phyloP scores from a whole-genome alignment of 2,329 filamentous ascomycete species.

The Aspergillus glaucus region DNA sequence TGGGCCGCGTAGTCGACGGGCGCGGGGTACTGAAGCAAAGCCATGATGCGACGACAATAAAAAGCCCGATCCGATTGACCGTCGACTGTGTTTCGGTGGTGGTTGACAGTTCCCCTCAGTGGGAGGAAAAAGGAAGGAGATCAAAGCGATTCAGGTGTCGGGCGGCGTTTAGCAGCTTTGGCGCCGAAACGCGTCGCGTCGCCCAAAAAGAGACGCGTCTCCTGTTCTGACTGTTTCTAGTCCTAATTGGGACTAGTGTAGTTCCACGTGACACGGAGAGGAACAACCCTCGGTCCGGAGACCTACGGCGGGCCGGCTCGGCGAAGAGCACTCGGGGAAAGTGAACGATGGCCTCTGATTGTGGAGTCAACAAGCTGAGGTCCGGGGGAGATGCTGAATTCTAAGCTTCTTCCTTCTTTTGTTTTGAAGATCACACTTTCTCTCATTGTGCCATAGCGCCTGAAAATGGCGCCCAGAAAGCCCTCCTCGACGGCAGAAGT shows the following conservation, averaged over 20 bases:
- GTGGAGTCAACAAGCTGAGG: slow-evolving; percentile 15
- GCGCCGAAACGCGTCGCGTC: slow-evolving; percentile 22
- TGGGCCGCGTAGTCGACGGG: slow-evolving; percentile 85
- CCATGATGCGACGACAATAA: slow-evolving; percentile 54
- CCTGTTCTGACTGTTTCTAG: slow-evolving; percentile 11
- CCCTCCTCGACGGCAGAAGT: slow-evolving; percentile 69
- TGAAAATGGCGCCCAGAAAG: slow-evolving; percentile 42
- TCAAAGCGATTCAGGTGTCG: background rate
- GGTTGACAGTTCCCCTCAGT: slow-evolving; percentile 5
- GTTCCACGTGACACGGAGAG: slow-evolving; percentile 23
- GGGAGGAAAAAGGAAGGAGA: slow-evolving; percentile 5
- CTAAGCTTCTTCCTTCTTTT: slow-evolving; percentile 4
- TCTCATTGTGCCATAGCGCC: slow-evolving; percentile 10
- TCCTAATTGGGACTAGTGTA: slow-evolving; percentile 6
- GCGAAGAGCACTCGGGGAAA: slow-evolving; percentile 13
- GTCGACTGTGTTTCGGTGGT: slow-evolving; percentile 9
- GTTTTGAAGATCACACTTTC: slow-evolving; percentile 7
- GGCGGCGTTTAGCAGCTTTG: slow-evolving; percentile 4
- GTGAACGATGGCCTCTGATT: slow-evolving; percentile 11
- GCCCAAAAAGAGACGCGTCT: slow-evolving; percentile 21
- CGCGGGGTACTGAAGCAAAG: slow-evolving; percentile 71
- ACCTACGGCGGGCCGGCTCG: slow-evolving; percentile 13
- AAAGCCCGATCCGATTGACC: slow-evolving; percentile 14
- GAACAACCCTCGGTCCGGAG: slow-evolving; percentile 28
- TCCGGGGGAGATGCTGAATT: slow-evolving; percentile 18